Conservation (phyloP, 768 basidiomycete genomes). For the Myochromella boudieri region DNA sequence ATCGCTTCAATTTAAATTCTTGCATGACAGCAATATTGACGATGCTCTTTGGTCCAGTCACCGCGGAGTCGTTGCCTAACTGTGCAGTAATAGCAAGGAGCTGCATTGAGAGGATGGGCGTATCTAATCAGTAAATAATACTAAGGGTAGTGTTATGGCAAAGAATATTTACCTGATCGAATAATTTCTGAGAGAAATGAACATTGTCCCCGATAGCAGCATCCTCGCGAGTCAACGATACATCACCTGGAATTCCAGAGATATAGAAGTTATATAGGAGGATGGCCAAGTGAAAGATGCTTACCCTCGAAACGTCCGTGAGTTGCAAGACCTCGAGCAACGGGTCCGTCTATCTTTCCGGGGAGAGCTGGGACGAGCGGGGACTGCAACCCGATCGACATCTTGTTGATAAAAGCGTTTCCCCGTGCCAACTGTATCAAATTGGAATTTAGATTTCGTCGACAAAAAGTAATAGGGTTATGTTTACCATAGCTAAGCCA, state of each 20-base stretch:
- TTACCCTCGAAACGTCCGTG: conserved; percentile 17
- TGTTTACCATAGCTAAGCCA: conserved; percentile 13
- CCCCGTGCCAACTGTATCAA: conserved; percentile 10
- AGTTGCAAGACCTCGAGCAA: conserved; percentile 13
- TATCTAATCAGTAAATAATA: background rate
- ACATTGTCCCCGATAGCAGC: background rate
- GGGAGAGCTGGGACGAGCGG: conserved; percentile 12
- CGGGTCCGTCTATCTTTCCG: conserved; percentile 11
- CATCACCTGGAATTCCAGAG: background rate
- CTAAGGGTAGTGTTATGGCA: background rate
- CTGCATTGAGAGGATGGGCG: background rate
- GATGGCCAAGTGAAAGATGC: background rate
- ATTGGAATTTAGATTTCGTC: background rate
- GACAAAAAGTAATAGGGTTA: background rate
- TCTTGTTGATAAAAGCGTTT: conserved; percentile 11
- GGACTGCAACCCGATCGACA: conserved; percentile 13
- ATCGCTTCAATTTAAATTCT: background rate
- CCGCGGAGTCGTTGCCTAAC: background rate
- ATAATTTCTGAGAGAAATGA: background rate
- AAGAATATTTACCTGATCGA: background rate
- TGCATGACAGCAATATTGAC: background rate
- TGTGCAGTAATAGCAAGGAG: background rate
- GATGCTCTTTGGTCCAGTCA: background rate
- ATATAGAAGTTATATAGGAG: background rate
- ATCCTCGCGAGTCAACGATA: background rate